These are phyloP conservation scores for Rhizoctonia solani DNA, from an alignment of 1,284 basidiomycete species.

Conservation along the genomic window DNA sequence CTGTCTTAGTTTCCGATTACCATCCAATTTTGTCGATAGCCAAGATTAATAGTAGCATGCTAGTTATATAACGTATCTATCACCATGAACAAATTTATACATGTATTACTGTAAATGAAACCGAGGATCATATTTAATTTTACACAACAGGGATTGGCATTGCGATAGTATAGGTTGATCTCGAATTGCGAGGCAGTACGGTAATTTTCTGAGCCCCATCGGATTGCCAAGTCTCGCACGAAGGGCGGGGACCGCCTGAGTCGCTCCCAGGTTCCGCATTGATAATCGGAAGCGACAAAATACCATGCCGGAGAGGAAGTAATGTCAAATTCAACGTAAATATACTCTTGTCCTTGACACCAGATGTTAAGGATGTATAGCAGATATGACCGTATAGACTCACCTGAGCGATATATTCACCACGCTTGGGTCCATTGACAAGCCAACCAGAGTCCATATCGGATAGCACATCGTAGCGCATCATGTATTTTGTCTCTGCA, in stretches of 20 bases:
- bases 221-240: constrained; percentile 67
- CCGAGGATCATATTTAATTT: not conserved
- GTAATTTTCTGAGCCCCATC: constrained; percentile 76
- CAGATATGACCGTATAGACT: constrained; percentile 39
- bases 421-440: constrained; percentile 76
- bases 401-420: constrained; percentile 72
- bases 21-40: constrained; percentile 43
- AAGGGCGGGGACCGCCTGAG: constrained; percentile 50
- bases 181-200: constrained; percentile 73
- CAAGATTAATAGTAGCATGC: too few relatives aligned
- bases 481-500: constrained; percentile 50
- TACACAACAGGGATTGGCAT: constrained; percentile 49
- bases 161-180: constrained; percentile 74
- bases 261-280: constrained; percentile 59
- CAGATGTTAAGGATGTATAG: not conserved
- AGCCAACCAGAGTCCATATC: constrained; percentile 79
- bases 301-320: constrained; percentile 77
- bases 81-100: not conserved
- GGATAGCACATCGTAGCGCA: constrained; percentile 72
- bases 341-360: constrained; percentile 58
- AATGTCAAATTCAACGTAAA: constrained; percentile 66
- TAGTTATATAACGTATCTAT: too few relatives aligned
- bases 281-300: constrained; percentile 71
- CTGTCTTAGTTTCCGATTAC: constrained; percentile 90
- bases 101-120: not conserved